Conservation (phyloP, 169 alveolate genomes). For the Eimeria tenella region DNA sequence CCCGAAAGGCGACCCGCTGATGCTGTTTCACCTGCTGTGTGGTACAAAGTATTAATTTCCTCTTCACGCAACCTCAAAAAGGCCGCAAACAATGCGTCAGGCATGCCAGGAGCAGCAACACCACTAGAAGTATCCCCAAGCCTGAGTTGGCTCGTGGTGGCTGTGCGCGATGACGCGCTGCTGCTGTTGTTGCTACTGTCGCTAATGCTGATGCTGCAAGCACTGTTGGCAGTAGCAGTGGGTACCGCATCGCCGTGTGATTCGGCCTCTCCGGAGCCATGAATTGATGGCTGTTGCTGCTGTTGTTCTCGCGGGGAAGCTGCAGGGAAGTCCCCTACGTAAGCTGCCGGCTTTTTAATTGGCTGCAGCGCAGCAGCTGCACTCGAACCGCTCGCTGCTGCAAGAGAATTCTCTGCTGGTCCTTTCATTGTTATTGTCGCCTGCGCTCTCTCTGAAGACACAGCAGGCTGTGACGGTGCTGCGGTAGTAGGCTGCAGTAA, state of each 20-base stretch:
- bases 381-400: not conserved
- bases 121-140: not conserved
- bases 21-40: not conserved
- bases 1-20: not conserved
- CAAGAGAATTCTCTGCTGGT: not conserved
- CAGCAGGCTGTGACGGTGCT: not conserved
- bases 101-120: not conserved
- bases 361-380: not conserved
- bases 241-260: not conserved
- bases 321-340: not conserved
- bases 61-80: constrained; percentile 11
- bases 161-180: not conserved
- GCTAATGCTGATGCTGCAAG: not conserved
- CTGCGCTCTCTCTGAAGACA: not conserved
- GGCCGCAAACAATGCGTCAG: constrained; percentile 29
- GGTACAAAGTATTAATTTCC: not conserved
- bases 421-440: not conserved
- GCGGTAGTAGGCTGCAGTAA: not conserved
- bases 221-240: constrained; percentile 3
- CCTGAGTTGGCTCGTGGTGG: not conserved
- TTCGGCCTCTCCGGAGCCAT: not conserved
- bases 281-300: not conserved
- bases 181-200: constrained; percentile 1
- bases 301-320: not conserved
- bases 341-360: not conserved